A percentile compares a stretch with the other conserved stretches of the same genome.
Conservation (phyloP, 139 green algal genomes). For the Dunaliella sp. region DNA sequence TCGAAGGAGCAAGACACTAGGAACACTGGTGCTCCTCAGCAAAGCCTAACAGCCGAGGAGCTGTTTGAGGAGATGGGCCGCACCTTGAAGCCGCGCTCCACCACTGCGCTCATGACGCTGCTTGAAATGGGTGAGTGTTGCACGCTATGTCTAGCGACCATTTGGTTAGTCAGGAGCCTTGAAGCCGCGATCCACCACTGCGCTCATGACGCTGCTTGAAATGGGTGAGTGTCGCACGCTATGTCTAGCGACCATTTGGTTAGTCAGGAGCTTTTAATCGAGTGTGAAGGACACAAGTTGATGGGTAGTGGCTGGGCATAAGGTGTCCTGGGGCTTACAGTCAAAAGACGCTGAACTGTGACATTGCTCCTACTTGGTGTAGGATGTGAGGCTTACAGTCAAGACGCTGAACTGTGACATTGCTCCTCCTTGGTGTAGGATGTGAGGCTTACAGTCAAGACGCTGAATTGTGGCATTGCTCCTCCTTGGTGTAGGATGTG, state of each 20-base stretch:
- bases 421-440: background rate
- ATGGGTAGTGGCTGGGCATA: background rate
- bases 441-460: background rate
- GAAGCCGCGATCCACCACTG: too few relatives aligned
- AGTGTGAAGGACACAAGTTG: too few relatives aligned
- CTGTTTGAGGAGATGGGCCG: constrained; percentile 24
- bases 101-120: constrained; percentile 20
- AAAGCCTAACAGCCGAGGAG: background rate
- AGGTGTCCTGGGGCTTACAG: background rate
- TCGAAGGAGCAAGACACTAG: background rate
- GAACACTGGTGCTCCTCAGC: background rate
- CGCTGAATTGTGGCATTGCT: background rate
- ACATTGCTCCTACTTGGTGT: too few relatives aligned
- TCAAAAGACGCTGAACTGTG: background rate
- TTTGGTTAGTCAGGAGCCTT: too few relatives aligned
- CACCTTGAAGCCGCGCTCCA: constrained; percentile 9
- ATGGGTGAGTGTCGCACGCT: background rate
- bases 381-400: background rate
- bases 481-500: background rate
- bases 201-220: constrained; percentile 20
- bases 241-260: too few relatives aligned
- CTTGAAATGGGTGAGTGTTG: constrained; percentile 5
- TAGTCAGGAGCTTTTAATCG: too few relatives aligned
- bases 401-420: background rate
- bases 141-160: too few relatives aligned